Percentiles rank a stretch among this genome's conserved stretches.
Evolutionary conservation across 1,284 basidiomycete genomes (phyloP).

Genomic region (Fomitopsis schrenkii): DNA sequence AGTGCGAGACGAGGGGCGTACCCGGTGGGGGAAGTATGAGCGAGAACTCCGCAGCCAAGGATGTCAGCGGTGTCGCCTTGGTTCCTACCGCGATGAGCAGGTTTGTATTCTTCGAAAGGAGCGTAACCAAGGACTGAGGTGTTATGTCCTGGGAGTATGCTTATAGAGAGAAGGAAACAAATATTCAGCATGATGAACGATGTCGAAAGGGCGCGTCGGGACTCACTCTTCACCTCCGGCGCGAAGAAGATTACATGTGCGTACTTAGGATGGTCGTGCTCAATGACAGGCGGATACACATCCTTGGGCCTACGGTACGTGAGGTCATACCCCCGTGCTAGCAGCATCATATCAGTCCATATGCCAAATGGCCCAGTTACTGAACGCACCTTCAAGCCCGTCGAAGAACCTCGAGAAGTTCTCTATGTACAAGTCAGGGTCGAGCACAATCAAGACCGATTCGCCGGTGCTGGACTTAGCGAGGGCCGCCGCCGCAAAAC

Average conservation of each 20-base stretch:
- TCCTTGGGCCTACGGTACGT: constrained; percentile 82
- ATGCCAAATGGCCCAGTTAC: no score
- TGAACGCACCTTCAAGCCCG: constrained; percentile 62
- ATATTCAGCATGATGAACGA: not conserved
- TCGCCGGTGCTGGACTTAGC: constrained; percentile 82
- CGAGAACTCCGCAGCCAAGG: constrained; percentile 75
- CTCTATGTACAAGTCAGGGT: constrained; percentile 57
- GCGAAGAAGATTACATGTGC: constrained; percentile 84
- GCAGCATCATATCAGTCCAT: not conserved
- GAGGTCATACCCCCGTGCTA: constrained; percentile 76
- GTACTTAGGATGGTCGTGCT: constrained; percentile 73
- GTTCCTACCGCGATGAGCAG: constrained; percentile 80
- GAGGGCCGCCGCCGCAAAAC: constrained; percentile 32
- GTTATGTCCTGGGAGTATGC: constrained; percentile 70
- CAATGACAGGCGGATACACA: constrained; percentile 56
- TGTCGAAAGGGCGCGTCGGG: not conserved
- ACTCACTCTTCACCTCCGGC: constrained; percentile 76
- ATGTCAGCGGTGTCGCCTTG: constrained; percentile 64
- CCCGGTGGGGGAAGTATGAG: constrained; percentile 71
- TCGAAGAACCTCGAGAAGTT: constrained; percentile 82
- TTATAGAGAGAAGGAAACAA: constrained; percentile 32
- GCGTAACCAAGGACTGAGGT: constrained; percentile 77
- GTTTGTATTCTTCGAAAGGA: constrained; percentile 76
- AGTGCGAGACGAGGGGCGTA: constrained; percentile 72
- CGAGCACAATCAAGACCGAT: constrained; percentile 81